These are phyloP conservation scores for Escallonia herrerae DNA, from an alignment of 129 eudicot species.

Conservation along the genomic window DNA sequence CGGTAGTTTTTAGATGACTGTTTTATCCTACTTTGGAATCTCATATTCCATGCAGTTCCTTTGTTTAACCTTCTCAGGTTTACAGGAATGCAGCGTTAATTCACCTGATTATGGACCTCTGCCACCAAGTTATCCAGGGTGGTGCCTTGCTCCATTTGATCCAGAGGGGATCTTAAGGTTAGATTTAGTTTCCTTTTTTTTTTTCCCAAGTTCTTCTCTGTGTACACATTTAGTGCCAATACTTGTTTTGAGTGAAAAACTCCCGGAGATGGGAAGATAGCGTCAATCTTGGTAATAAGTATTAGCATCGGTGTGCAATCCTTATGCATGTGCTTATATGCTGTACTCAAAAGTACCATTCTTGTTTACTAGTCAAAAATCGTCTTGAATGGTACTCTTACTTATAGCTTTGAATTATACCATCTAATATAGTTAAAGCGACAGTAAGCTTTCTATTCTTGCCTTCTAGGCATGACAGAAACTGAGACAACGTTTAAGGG, in stretches of 20 bases:
- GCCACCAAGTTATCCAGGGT: slow-evolving; percentile 73
- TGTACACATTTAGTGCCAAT: not conserved
- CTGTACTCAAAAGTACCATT: no score
- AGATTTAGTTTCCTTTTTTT: not conserved
- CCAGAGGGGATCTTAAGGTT: slow-evolving; percentile 95
- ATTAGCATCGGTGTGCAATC: no score
- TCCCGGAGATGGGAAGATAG: no score
- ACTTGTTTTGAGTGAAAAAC: not conserved
- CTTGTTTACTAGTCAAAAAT: no score
- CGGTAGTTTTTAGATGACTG: not conserved
- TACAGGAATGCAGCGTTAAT: slow-evolving; percentile 79
- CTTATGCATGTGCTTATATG: no score
- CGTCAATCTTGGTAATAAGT: no score
- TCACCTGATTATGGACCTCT: slow-evolving; percentile 98
- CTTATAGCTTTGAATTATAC: no score
- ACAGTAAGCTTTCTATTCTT: no score
- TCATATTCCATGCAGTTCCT: slow-evolving; percentile 2
- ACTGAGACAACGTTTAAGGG: no score
- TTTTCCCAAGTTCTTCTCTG: not conserved
- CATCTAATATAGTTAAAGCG: no score
- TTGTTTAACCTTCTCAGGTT: slow-evolving; percentile 16
- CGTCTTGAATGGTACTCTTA: no score
- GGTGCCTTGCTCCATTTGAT: slow-evolving; percentile 98
- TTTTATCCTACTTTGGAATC: slow-evolving; percentile 3
- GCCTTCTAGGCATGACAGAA: no score